Evolutionary conservation across 257 asterid genomes (phyloP).

Genomic region (Primulina tabacum): DNA sequence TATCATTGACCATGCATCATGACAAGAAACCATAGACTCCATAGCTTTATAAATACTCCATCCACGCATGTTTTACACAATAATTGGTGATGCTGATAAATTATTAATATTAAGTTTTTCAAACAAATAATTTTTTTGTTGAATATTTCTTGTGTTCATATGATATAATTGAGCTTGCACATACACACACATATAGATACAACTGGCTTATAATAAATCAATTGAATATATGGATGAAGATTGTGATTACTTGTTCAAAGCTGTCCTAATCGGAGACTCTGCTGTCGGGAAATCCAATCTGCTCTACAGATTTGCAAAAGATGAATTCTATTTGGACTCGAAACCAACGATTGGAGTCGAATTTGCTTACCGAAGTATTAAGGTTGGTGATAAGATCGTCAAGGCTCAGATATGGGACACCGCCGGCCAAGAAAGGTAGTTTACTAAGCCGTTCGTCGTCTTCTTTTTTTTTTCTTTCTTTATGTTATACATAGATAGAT

Average conservation of each 20-base stretch:
- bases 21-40: background rate
- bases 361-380: constrained; percentile 67
- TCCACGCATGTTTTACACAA: background rate
- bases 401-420: constrained; percentile 97
- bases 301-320: constrained; percentile 61
- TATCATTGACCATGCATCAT: background rate
- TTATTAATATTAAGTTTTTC: too few relatives aligned
- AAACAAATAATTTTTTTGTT: too few relatives aligned
- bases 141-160: background rate
- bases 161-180: too few relatives aligned
- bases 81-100: background rate
- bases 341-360: constrained; percentile 91
- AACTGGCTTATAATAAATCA: too few relatives aligned
- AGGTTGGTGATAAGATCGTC: constrained; percentile 67
- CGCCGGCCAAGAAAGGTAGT: constrained; percentile 89
- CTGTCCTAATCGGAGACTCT: constrained; percentile 79
- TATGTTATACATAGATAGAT: too few relatives aligned
- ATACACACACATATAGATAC: too few relatives aligned
- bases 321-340: constrained; percentile 68
- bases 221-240: constrained; percentile 47
- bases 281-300: constrained; percentile 82
- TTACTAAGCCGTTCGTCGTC: too few relatives aligned
- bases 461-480: too few relatives aligned
- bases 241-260: constrained; percentile 84
- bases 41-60: background rate